Conservation (phyloP, 495 filamentous ascomycete species). For the Neurospora hispaniola region DNA sequence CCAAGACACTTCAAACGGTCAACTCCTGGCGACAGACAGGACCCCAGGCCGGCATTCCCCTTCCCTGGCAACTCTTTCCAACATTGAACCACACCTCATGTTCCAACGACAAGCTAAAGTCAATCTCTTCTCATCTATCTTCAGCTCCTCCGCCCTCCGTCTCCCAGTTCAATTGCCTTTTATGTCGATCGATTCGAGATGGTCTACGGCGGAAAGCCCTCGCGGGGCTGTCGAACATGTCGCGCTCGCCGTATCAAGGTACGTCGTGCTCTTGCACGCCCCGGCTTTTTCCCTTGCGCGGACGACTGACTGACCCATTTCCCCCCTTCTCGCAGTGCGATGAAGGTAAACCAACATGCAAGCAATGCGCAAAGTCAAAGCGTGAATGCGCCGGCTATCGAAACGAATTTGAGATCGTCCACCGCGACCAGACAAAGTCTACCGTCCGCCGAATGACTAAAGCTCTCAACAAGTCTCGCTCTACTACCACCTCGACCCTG, state of each 20-base stretch:
- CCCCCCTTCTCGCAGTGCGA: conserved; percentile 43
- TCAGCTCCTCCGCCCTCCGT: neutral
- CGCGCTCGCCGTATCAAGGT: conserved; percentile 62
- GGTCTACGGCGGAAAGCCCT: conserved; percentile 67
- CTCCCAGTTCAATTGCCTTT: neutral
- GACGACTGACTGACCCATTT: neutral
- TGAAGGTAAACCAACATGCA: conserved; percentile 54
- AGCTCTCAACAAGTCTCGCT: conserved; percentile 4
- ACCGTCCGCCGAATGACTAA: conserved; percentile 39
- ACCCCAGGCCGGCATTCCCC: neutral
- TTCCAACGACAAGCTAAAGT: neutral
- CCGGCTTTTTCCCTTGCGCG: neutral
- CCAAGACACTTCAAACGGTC: neutral
- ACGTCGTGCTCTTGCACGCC: conserved; percentile 8
- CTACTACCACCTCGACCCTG: conserved; percentile 3
- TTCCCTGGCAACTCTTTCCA: neutral
- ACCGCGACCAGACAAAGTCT: conserved; percentile 52
- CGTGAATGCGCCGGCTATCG: conserved; percentile 57
- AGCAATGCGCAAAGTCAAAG: conserved; percentile 54
- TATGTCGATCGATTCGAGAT: conserved; percentile 26
- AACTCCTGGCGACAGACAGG: neutral
- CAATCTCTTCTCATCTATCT: neutral
- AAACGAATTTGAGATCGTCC: conserved; percentile 56
- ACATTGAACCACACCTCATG: neutral
- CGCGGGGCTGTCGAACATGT: conserved; percentile 61